Evolutionary conservation across 129 eudicot genomes (phyloP).

Genomic region (Rutidosis leptorrhynchoides): DNA sequence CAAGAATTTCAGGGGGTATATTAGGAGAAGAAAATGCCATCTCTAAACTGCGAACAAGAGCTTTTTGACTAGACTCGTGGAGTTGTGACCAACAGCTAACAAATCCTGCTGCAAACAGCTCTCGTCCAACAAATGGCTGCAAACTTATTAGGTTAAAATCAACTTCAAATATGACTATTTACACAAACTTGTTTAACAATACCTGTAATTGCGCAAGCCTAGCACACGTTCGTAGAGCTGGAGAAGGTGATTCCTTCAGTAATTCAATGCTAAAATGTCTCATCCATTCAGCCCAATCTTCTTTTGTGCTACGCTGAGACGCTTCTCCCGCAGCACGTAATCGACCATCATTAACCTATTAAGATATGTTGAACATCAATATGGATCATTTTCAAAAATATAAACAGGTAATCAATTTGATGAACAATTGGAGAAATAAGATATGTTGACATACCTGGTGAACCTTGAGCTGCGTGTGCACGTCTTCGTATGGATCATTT

Average conservation of each 20-base stretch:
- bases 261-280: conserved; percentile 96
- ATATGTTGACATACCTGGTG: conserved; percentile 52
- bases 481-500: conserved; percentile 59
- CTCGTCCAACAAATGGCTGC: conserved; percentile 99
- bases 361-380: no score
- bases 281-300: conserved; percentile 99
- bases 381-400: no score
- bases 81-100: conserved; percentile 98
- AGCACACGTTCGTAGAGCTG: conserved; percentile 93
- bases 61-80: conserved; percentile 74
- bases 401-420: background rate
- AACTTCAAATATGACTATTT: conserved; percentile 1
- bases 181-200: background rate
- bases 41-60: conserved; percentile 81
- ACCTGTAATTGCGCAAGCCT: conserved; percentile 98
- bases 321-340: conserved; percentile 96
- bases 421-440: background rate
- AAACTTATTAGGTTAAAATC: conserved; percentile 32
- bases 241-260: conserved; percentile 93
- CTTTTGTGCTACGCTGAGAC: conserved; percentile 96
- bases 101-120: conserved; percentile 97
- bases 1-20: conserved; percentile 95
- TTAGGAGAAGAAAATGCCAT: conserved; percentile 99
- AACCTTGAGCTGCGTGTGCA: conserved; percentile 49
- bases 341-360: conserved; percentile 84